Conservation (phyloP, 2,329 filamentous ascomycete species). For the Aspergillus neotritici region DNA sequence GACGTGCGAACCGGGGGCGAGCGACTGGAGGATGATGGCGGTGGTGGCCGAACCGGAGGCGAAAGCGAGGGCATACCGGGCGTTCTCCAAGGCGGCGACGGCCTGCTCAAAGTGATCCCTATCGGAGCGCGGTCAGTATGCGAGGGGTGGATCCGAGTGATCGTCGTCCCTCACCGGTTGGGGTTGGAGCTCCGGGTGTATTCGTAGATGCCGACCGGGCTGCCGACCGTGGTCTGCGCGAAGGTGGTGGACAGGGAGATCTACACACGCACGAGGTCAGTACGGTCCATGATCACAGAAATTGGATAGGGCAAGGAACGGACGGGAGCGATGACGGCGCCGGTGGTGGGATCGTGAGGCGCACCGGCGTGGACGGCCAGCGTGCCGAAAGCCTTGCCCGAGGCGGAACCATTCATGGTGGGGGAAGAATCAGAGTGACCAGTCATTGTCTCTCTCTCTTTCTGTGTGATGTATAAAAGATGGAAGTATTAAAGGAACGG, state of each 20-base stretch:
- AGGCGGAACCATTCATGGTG: slow-evolving; percentile 49
- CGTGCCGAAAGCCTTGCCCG: slow-evolving; percentile 79
- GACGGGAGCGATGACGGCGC: slow-evolving; percentile 86
- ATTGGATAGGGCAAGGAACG: slow-evolving; percentile 15
- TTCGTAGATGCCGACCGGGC: slow-evolving; percentile 83
- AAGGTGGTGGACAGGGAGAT: slow-evolving; percentile 97
- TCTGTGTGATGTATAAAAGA: not conserved
- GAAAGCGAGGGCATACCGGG: slow-evolving; percentile 88
- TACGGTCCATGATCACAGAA: slow-evolving; percentile 1
- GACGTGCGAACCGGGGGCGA: slow-evolving; percentile 86
- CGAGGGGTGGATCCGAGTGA: not conserved
- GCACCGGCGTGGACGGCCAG: slow-evolving; percentile 91
- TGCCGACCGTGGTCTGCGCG: slow-evolving; percentile 81
- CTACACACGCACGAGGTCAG: slow-evolving; percentile 29
- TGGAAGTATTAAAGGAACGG: slow-evolving; percentile 3
- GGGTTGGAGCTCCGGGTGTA: slow-evolving; percentile 93
- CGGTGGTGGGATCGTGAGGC: slow-evolving; percentile 83
- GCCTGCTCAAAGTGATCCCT: slow-evolving; percentile 88
- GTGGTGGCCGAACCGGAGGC: slow-evolving; percentile 91
- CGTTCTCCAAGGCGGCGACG: slow-evolving; percentile 86
- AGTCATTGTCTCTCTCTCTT: slow-evolving; percentile 15
- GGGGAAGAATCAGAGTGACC: slow-evolving; percentile 10
- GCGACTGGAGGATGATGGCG: slow-evolving; percentile 84
- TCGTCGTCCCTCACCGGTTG: slow-evolving; percentile 54
- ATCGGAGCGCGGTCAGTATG: slow-evolving; percentile 7